These are phyloP conservation scores for Trichoderma sp. DNA, from an alignment of 2,329 filamentous ascomycete species.

Conservation along the genomic window DNA sequence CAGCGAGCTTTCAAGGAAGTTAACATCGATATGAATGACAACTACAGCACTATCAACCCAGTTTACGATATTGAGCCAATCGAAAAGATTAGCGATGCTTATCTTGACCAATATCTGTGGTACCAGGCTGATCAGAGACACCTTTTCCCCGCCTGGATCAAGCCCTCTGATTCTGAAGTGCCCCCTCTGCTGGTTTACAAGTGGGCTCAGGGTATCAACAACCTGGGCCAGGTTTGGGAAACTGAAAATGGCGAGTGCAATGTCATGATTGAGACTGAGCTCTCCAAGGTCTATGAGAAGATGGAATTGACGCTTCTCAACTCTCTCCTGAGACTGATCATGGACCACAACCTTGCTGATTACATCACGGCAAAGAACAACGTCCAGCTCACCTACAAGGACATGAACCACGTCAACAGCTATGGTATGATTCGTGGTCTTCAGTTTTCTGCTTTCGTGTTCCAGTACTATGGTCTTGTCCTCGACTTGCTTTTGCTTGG, in stretches of 20 bases:
- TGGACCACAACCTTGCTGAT: constrained; percentile 98
- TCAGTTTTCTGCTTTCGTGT: constrained; percentile 97
- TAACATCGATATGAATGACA: constrained; percentile 99
- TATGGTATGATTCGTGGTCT: constrained; percentile 98
- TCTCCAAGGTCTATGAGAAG: constrained; percentile 99
- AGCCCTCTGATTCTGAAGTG: constrained; percentile 96
- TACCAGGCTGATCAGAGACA: constrained; percentile 98
- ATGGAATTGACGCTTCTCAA: constrained; percentile 96
- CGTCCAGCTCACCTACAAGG: constrained; percentile 97
- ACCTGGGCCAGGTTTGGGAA: constrained; percentile 92
- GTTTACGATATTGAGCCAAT: constrained; percentile 99
- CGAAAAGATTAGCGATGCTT: constrained; percentile 98
- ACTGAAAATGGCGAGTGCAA: constrained; percentile 93
- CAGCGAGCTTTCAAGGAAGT: constrained; percentile 99
- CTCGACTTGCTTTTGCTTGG: constrained; percentile 90
- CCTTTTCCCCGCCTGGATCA: constrained; percentile 97
- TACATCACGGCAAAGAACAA: constrained; percentile 99
- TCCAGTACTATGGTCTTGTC: constrained; percentile 97
- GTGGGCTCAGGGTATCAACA: constrained; percentile 99
- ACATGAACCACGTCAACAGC: constrained; percentile 99
- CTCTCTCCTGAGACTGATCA: constrained; percentile 86
- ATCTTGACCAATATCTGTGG: constrained; percentile 98
- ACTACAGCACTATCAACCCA: constrained; percentile 98
- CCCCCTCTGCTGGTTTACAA: constrained; percentile 94
- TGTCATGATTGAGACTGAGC: constrained; percentile 95